These are phyloP conservation scores for Lactarius sp. DNA, from an alignment of 768 basidiomycete species.

Conservation along the genomic window DNA sequence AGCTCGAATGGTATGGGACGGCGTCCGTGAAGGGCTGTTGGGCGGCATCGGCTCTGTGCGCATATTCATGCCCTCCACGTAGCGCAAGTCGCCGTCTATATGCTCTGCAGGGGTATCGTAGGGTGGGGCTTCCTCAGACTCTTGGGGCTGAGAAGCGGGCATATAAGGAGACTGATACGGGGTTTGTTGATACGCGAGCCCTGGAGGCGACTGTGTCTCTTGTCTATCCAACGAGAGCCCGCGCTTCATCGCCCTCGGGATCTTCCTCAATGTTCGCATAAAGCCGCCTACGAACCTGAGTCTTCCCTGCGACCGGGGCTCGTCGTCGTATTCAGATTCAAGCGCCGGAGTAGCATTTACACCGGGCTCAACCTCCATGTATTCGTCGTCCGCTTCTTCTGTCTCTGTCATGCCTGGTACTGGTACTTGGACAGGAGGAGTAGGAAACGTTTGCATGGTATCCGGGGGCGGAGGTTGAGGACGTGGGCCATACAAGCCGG, in stretches of 20 bases:
- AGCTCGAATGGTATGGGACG: conserved; percentile 15
- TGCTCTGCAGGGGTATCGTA: conserved; percentile 13
- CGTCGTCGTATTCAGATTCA: conserved; percentile 12
- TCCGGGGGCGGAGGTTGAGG: conserved; percentile 12
- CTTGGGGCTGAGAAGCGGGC: background rate
- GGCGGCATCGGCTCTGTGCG: conserved; percentile 1
- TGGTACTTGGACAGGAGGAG: background rate
- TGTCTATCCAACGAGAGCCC: conserved; percentile 11
- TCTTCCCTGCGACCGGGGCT: background rate
- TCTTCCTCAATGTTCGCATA: conserved; percentile 14
- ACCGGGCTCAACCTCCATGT: conserved; percentile 20
- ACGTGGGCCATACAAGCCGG: conserved; percentile 19
- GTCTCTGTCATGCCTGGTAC: conserved; percentile 1
- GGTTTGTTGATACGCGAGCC: background rate
- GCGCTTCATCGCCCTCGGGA: conserved; percentile 22
- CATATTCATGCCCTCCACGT: conserved; percentile 19
- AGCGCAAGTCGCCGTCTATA: conserved; percentile 12
- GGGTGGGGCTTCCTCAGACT: conserved; percentile 11
- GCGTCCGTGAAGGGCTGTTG: conserved; percentile 7
- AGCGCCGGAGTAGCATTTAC: background rate
- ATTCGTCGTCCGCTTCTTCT: conserved; percentile 18
- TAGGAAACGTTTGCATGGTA: conserved; percentile 9
- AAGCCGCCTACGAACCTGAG: conserved; percentile 25
- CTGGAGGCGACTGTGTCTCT: conserved; percentile 4
- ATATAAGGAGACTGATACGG: conserved; percentile 1